Evolutionary conservation across 2,329 filamentous ascomycete genomes (phyloP).

Genomic region (Pestalotiopsis sp.): DNA sequence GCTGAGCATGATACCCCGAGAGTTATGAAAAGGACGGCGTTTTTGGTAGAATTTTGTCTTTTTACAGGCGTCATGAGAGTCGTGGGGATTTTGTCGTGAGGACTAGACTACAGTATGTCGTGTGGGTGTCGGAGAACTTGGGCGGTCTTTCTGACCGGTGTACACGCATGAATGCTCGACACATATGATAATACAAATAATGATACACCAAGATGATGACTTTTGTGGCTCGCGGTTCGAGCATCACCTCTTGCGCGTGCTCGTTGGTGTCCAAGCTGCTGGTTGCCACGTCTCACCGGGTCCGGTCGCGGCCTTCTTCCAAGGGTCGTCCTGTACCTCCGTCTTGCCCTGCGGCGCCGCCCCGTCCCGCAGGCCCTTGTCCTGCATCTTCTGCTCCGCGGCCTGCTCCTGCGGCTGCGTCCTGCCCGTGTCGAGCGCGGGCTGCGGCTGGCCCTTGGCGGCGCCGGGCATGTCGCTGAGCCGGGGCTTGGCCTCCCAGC

Average conservation of each 20-base stretch:
- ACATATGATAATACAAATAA: neutral
- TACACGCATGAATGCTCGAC: neutral
- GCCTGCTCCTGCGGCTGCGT: conserved; percentile 20
- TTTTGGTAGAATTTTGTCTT: neutral
- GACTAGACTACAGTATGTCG: neutral
- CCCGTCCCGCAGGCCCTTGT: neutral
- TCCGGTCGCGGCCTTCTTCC: conserved; percentile 54
- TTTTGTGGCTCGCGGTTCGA: neutral
- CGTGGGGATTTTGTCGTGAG: neutral
- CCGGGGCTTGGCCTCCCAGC: conserved; percentile 63
- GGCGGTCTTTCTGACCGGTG: no score
- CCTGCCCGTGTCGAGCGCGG: conserved; percentile 25
- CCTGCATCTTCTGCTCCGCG: conserved; percentile 13
- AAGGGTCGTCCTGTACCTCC: conserved; percentile 49
- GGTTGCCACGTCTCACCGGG: conserved; percentile 72
- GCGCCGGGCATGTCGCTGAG: conserved; percentile 6
- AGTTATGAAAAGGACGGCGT: neutral
- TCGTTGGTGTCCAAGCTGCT: conserved; percentile 58
- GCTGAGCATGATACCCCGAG: neutral
- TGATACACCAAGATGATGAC: neutral
- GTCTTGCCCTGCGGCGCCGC: conserved; percentile 10
- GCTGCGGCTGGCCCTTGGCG: conserved; percentile 27
- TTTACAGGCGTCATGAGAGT: neutral
- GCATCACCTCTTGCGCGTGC: conserved; percentile 37
- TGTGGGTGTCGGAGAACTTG: neutral